Conservation (phyloP, 2,329 filamentous ascomycete genomes). For the Tympanopsis confertula region DNA sequence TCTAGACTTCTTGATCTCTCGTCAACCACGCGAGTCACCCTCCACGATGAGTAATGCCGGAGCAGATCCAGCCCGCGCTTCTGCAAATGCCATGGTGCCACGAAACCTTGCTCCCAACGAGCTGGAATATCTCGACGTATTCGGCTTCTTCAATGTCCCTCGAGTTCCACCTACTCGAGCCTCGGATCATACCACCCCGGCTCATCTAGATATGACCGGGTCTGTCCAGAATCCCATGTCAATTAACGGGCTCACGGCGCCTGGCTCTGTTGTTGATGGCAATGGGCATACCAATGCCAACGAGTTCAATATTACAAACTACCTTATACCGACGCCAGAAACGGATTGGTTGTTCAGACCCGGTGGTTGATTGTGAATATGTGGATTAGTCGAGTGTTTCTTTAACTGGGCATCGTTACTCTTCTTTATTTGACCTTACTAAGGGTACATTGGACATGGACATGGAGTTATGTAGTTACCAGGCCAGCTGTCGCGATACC, state of each 20-base stretch:
- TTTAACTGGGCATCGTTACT: no score
- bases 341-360: constrained; percentile 28
- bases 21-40: neutral
- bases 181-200: neutral
- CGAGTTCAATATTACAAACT: constrained; percentile 30
- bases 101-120: constrained; percentile 24
- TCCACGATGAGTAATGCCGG: no score
- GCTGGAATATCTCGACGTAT: constrained; percentile 29
- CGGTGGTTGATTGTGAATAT: no score
- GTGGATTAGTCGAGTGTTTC: no score
- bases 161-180: neutral
- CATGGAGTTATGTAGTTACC: no score
- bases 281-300: constrained; percentile 10
- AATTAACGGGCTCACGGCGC: constrained; percentile 17
- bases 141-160: constrained; percentile 32
- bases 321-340: constrained; percentile 29
- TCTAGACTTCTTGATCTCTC: constrained; percentile 17
- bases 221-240: constrained; percentile 18
- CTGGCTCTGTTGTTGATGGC: constrained; percentile 2
- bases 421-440: no score
- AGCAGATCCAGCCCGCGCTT: no score
- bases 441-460: no score
- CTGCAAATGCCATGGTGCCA: constrained; percentile 23
- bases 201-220: constrained; percentile 4
- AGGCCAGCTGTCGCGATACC: no score